phyloP scores from a whole-genome alignment of 2,329 filamentous ascomycete species.

The Epichloe bromicola region DNA sequence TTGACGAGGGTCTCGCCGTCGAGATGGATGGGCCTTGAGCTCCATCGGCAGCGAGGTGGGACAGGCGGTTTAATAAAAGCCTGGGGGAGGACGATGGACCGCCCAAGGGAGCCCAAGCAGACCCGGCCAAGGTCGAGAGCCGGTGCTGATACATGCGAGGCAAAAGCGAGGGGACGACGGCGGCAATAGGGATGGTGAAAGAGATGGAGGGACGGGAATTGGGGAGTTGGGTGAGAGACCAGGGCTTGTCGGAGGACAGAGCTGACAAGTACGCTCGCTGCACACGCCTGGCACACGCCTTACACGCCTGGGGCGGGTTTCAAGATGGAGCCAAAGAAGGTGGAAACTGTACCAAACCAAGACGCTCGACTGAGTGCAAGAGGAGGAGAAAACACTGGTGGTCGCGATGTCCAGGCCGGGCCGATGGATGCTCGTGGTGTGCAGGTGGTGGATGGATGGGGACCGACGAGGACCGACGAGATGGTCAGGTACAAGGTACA shows the following conservation, averaged over 20 bases:
- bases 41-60: slow-evolving; percentile 4
- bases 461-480: too few relatives aligned
- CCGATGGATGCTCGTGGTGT: background rate
- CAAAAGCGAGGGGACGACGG: slow-evolving; percentile 6
- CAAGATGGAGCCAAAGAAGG: background rate
- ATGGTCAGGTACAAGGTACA: too few relatives aligned
- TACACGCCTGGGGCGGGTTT: slow-evolving; percentile 3
- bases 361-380: background rate
- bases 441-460: too few relatives aligned
- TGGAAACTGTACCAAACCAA: slow-evolving; percentile 1
- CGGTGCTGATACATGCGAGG: slow-evolving; percentile 11
- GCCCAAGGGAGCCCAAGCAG: slow-evolving; percentile 6
- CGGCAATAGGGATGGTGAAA: background rate
- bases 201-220: slow-evolving; percentile 1
- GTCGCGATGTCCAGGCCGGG: background rate
- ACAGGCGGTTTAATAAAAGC: slow-evolving; percentile 8
- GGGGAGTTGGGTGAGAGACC: background rate
- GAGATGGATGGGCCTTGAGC: slow-evolving; percentile 1
- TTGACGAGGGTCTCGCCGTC: slow-evolving; percentile 2
- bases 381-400: background rate
- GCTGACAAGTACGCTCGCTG: too few relatives aligned
- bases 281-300: slow-evolving; percentile 1
- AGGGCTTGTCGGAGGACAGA: background rate
- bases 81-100: slow-evolving; percentile 7
- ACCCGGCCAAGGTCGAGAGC: slow-evolving; percentile 7